A percentile compares a stretch with the other conserved stretches of the same genome.
phyloP scores from a whole-genome alignment of 2,329 filamentous ascomycete species.

The Colletotrichum musicola region DNA sequence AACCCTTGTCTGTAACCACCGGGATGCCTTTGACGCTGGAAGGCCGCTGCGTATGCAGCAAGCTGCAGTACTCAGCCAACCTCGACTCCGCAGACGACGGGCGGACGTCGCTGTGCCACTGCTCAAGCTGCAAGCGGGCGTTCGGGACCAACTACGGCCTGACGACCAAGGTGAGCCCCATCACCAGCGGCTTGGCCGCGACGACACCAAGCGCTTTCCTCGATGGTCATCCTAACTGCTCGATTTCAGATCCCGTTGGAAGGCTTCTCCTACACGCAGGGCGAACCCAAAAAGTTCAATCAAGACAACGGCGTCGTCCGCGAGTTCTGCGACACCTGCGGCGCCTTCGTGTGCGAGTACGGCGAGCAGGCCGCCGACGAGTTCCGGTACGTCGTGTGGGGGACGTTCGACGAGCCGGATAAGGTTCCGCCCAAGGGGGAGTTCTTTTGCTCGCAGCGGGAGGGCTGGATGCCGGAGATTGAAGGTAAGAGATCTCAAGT shows the following conservation, averaged over 20 bases:
- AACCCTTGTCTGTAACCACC: constrained; percentile 44
- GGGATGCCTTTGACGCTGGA: not conserved
- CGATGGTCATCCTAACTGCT: no score
- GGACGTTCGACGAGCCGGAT: constrained; percentile 63
- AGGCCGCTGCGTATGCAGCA: constrained; percentile 30
- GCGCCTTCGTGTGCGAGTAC: constrained; percentile 50
- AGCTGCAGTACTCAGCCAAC: constrained; percentile 44
- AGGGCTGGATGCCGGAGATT: constrained; percentile 64
- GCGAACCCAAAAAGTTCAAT: constrained; percentile 45
- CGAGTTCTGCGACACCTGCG: constrained; percentile 49
- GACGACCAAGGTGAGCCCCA: constrained; percentile 46
- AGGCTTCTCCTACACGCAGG: constrained; percentile 44
- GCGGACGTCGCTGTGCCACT: constrained; percentile 50
- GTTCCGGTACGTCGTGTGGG: constrained; percentile 58
- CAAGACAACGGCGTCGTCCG: constrained; percentile 49
- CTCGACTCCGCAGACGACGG: constrained; percentile 45
- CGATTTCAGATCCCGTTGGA: constrained; percentile 44
- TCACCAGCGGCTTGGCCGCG: no score
- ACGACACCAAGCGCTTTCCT: no score
- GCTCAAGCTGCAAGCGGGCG: constrained; percentile 48
- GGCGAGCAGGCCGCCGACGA: constrained; percentile 53
- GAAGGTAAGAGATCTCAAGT: constrained; percentile 46
- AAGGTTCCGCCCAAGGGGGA: constrained; percentile 65
- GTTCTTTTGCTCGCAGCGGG: constrained; percentile 64
- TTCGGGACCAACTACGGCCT: constrained; percentile 51